Base-by-base conservation (phyloP, 768 basidiomycete genomes). In the Cyathus striatus region DNA sequence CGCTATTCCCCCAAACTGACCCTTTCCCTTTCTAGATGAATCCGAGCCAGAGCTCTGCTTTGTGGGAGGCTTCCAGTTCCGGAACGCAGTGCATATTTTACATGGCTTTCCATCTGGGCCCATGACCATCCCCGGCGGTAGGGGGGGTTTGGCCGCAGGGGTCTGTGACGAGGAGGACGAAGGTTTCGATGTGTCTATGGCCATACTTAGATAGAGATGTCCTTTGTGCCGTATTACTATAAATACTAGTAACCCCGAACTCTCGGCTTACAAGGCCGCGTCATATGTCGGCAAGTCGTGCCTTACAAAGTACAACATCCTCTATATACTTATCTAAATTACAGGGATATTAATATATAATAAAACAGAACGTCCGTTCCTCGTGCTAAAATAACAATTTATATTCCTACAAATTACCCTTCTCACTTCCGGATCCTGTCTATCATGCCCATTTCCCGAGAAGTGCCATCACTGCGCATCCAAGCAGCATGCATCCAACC, bases 81-180 rank as follows among this genome's bases (percentile, higher is more conserved):
- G 79, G 62, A 88, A 90, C 23, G 86, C 83, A 18, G 81, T 87
- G 54, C 92, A 94, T 22, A 89, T 81, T 66, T 91, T 95, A 74
- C 95, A 97, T 1, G 90, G 91, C 61, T 93, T 96, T 16, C 95
- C 94, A 49, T 97, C 90, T 10, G 90, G 87, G 1, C 90, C 93
- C 50, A 98, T 66, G 43, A 94, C 78, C 73, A 91, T 83, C 2
- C 90, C 91, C 5, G 89, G 86, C 1, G 88, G 86, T 22, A 86
- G 56, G n/a, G 62, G 46, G 21, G 44, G 32, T 20, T 39, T 40
- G 38, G 23, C 14, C 22, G 40, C 2, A 37, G 35, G 10, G 18
- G 13, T 37, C n/a, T 10, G 35, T 20, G 18, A 12, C 10, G 12
- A 37, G 35, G 14, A 5, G 5, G 35, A 37, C 13, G 10, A 37